Base-by-base conservation (phyloP, 164 flowering plant species). In the Echeveria elegans region DNA sequence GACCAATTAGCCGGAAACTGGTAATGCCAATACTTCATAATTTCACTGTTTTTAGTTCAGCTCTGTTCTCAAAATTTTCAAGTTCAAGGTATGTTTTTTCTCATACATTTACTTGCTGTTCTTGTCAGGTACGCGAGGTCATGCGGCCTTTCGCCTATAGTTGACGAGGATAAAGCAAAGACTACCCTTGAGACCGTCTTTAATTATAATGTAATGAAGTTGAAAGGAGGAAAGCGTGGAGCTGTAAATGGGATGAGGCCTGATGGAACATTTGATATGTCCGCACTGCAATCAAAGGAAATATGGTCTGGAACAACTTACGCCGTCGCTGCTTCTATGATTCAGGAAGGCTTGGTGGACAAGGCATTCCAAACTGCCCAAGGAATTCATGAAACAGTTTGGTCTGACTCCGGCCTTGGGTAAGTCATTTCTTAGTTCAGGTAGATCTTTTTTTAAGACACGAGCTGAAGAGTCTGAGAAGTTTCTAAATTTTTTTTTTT, bases 1-100 rank as follows among this genome's bases (percentile, higher is more conserved):
- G 98, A 93, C 82, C 98, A 93, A 65, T 72, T 93, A 74, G 98
- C 98, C 67, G 98, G 98, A 36, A 93, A 93, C 74, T 90, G 97
- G 97, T 90, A 64, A 71, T 37, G n/a, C 6, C 21, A 4, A 40
- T n/a, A 40, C 38, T 36, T 36, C 8, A 36, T 4, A 36, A 36
- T n/a, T n/a, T n/a, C n/a, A n/a, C n/a, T 36, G n/a, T 36, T 36
- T 36, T 4, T 36, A 36, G 5, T n/a, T n/a, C n/a, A n/a, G n/a
- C n/a, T n/a, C n/a, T n/a, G n/a, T n/a, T n/a, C n/a, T n/a, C n/a
- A n/a, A n/a, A n/a, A n/a, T n/a, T n/a, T n/a, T n/a, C n/a, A n/a
- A n/a, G n/a, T n/a, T n/a, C n/a, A n/a, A n/a, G n/a, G n/a, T n/a
- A n/a, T n/a, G n/a, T n/a, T n/a, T n/a, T n/a, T n/a, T n/a, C n/a